phyloP scores from a whole-genome alignment of 2,329 filamentous ascomycete species.

The Cladosporium sp. region DNA sequence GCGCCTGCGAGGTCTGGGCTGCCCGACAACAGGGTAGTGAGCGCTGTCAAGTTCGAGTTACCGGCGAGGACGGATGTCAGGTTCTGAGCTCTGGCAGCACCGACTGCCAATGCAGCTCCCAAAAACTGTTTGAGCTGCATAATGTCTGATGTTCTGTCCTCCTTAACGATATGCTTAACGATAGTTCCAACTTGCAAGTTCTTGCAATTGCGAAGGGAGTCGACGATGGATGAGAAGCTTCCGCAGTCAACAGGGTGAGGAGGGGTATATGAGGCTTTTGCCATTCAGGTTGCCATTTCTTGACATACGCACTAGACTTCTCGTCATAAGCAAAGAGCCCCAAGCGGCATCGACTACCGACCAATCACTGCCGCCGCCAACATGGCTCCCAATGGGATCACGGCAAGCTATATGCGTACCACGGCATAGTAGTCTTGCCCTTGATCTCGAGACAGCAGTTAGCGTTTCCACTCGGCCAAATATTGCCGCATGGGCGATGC shows the following conservation, averaged over 20 bases:
- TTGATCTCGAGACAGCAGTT: not conserved
- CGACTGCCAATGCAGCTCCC: slow-evolving; percentile 33
- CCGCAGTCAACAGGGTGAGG: not conserved
- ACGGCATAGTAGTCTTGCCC: not conserved
- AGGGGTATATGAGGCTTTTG: slow-evolving; percentile 3
- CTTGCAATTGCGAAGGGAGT: not conserved
- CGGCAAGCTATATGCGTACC: slow-evolving; percentile 3
- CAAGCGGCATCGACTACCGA: not conserved
- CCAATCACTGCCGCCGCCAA: slow-evolving; percentile 2
- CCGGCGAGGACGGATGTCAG: slow-evolving; percentile 30
- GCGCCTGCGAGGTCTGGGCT: slow-evolving; percentile 35
- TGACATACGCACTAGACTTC: slow-evolving; percentile 11
- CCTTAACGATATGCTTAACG: not conserved
- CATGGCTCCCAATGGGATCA: not conserved
- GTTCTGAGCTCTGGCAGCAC: slow-evolving; percentile 32
- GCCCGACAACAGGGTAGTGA: slow-evolving; percentile 34
- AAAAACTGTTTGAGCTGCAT: slow-evolving; percentile 40
- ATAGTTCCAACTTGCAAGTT: not conserved
- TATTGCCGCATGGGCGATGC: not conserved
- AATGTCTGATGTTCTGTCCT: not conserved
- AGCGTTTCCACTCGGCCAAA: slow-evolving; percentile 2
- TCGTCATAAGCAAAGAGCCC: slow-evolving; percentile 3
- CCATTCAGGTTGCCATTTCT: slow-evolving; percentile 1
- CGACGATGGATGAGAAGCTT: not conserved
- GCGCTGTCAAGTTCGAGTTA: slow-evolving; percentile 31